These are phyloP conservation scores for Coniosporium uncinatum DNA, from an alignment of 2,329 filamentous ascomycete genomes.

Conservation along the genomic window DNA sequence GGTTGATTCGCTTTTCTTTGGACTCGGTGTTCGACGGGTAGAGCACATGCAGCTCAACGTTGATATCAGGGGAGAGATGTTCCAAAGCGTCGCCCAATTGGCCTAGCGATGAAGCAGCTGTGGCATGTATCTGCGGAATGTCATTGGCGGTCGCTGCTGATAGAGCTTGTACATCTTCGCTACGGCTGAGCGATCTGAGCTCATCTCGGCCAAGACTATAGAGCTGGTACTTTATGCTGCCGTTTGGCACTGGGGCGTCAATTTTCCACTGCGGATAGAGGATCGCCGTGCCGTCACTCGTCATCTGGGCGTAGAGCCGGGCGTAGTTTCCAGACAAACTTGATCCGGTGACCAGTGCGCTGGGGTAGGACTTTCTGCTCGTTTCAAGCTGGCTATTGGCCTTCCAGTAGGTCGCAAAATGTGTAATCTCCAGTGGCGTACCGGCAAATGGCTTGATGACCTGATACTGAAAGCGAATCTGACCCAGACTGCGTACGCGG, in stretches of 20 bases:
- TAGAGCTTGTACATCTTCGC: conserved; percentile 5
- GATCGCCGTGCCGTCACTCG: conserved; percentile 80
- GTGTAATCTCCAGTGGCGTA: conserved; percentile 89
- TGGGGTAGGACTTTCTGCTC: conserved; percentile 57
- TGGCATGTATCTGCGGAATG: conserved; percentile 39
- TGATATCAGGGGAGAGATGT: conserved; percentile 71
- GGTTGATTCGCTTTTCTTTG: conserved; percentile 60
- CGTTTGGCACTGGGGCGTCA: conserved; percentile 67
- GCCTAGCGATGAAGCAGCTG: conserved; percentile 72
- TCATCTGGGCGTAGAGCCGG: conserved; percentile 86
- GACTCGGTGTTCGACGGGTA: conserved; percentile 79
- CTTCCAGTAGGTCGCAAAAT: conserved; percentile 99
- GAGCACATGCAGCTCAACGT: conserved; percentile 87
- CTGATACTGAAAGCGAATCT: conserved; percentile 91
- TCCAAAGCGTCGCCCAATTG: conserved; percentile 72
- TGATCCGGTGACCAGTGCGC: conserved; percentile 87
- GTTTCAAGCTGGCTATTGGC: conserved; percentile 90
- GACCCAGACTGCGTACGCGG: conserved; percentile 83
- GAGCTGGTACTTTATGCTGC: conserved; percentile 76
- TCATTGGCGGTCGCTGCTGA: conserved; percentile 1
- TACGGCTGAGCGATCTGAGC: not conserved
- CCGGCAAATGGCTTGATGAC: conserved; percentile 96
- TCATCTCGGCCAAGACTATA: too few relatives aligned
- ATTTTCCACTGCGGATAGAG: conserved; percentile 85
- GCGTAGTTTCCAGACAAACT: conserved; percentile 96